phyloP scores from a whole-genome alignment of 805 yeast genomes.

The Candida wancherniae region DNA sequence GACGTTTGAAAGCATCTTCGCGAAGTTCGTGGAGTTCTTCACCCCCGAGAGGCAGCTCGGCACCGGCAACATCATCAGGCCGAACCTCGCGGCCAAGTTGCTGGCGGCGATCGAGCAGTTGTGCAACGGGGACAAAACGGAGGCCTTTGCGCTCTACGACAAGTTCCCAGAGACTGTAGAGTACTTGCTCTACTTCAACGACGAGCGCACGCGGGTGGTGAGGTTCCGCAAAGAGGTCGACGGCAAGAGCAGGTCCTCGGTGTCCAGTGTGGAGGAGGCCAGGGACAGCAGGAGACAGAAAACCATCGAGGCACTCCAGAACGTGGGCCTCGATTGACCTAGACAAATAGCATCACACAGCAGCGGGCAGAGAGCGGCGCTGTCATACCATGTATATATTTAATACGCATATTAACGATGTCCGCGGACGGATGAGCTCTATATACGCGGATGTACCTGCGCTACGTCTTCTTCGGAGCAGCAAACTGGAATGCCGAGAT shows the following conservation, averaged over 20 bases:
- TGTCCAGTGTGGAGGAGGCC: constrained; percentile 13
- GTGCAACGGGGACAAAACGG: constrained; percentile 14
- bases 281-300: constrained; percentile 20
- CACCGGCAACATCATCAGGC: constrained; percentile 21
- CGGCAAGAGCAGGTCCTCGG: constrained; percentile 9
- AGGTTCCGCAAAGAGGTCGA: constrained; percentile 23
- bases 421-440: too few relatives aligned
- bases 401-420: too few relatives aligned
- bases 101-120: constrained; percentile 16
- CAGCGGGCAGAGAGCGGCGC: not conserved
- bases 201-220: constrained; percentile 16
- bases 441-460: too few relatives aligned
- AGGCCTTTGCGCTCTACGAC: constrained; percentile 29
- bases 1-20: constrained; percentile 15
- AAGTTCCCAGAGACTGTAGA: constrained; percentile 32
- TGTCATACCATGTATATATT: too few relatives aligned
- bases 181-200: constrained; percentile 21
- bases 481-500: constrained; percentile 30
- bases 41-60: constrained; percentile 25
- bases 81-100: constrained; percentile 16
- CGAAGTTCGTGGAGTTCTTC: constrained; percentile 25
- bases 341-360: not conserved
- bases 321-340: constrained; percentile 6
- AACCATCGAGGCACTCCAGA: constrained; percentile 21
- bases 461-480: constrained; percentile 11